phyloP scores from a whole-genome alignment of 352 stramenopile species.

The Pythium dissimile region DNA sequence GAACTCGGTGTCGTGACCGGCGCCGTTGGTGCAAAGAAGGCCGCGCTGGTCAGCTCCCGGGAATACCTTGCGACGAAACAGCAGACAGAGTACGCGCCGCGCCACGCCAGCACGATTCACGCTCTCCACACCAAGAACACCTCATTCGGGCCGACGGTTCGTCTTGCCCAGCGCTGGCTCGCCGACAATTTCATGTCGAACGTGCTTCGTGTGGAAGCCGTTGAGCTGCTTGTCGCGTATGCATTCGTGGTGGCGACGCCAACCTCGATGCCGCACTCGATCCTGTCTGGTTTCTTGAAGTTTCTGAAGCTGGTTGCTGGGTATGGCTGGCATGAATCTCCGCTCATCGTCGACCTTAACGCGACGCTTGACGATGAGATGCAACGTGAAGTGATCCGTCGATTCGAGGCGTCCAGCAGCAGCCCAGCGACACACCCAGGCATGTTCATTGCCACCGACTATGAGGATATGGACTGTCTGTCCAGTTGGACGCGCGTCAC shows the following conservation, averaged over 20 bases:
- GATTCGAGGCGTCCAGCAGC: slow-evolving; percentile 70
- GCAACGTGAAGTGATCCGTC: slow-evolving; percentile 65
- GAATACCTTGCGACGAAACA: slow-evolving; percentile 64
- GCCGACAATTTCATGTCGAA: slow-evolving; percentile 79
- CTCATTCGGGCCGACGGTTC: slow-evolving; percentile 74
- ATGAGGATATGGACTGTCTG: slow-evolving; percentile 74
- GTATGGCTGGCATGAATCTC: slow-evolving; percentile 72
- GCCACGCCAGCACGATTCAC: slow-evolving; percentile 71
- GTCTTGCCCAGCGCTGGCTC: slow-evolving; percentile 79
- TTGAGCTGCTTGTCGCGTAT: slow-evolving; percentile 80
- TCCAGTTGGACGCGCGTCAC: slow-evolving; percentile 79
- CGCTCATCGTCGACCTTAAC: slow-evolving; percentile 77
- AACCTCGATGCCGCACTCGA: slow-evolving; percentile 58
- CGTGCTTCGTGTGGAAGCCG: slow-evolving; percentile 53
- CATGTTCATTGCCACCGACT: slow-evolving; percentile 78
- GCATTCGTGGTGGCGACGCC: slow-evolving; percentile 54
- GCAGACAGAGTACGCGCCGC: slow-evolving; percentile 54
- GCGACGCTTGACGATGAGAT: slow-evolving; percentile 50
- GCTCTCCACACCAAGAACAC: slow-evolving; percentile 76
- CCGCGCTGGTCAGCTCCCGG: slow-evolving; percentile 53
- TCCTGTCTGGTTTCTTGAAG: slow-evolving; percentile 75
- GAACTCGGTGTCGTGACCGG: slow-evolving; percentile 63
- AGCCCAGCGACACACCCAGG: slow-evolving; percentile 52
- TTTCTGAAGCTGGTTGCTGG: slow-evolving; percentile 71
- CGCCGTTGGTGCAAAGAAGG: slow-evolving; percentile 47